Base-by-base conservation (phyloP, 345 rosid genomes). In the Syzygium grande region DNA sequence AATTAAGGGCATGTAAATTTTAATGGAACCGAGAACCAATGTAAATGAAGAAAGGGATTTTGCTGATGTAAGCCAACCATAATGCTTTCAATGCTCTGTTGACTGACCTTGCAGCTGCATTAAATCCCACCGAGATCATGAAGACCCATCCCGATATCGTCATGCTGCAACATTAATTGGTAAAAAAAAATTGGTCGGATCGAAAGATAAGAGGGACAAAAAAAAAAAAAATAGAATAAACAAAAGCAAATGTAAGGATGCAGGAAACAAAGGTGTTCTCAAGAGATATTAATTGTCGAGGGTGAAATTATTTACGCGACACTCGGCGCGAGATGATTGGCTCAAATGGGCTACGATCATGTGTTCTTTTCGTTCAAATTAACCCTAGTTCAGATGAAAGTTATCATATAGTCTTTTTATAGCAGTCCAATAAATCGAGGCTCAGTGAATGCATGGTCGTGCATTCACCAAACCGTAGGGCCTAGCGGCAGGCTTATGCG, bases 21-120 rank as follows among this genome's bases (percentile, higher is more conserved):
- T 68, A 54, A 79, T 78, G 22, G 58, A 21, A 55, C 58, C 3
- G 58, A 7, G 25, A 7, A 19, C 25, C 9, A 19, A 21, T 2
- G 58, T 5, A 43, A 43, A 43, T 19, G 23, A 21, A 55, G 22
- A 19, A 21, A 4, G 27, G 23, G 25, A 10, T 22, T 55, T 22
- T 21, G 59, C 59, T 55, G 22, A 27, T 22, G 59, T 55, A 55
- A 11, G 22, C 9, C 59, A 38, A 73, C 21, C 23, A 34, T 21
- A 38, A 73, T 73, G 49, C 27, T 38, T 38, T 25, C 49, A 19
- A 73, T 41, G 41, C 46, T 41, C 55, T 51, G 54, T n/a, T 22
- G 52, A 87, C 86, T 59, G 59, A 95, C 98, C 98, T 95, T 68
- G 94, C 96, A 51, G 97, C 98, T 27, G 97, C 98, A 86, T 94